Conservation (phyloP, 1,284 basidiomycete genomes). For the Rhizoctonia solani region DNA sequence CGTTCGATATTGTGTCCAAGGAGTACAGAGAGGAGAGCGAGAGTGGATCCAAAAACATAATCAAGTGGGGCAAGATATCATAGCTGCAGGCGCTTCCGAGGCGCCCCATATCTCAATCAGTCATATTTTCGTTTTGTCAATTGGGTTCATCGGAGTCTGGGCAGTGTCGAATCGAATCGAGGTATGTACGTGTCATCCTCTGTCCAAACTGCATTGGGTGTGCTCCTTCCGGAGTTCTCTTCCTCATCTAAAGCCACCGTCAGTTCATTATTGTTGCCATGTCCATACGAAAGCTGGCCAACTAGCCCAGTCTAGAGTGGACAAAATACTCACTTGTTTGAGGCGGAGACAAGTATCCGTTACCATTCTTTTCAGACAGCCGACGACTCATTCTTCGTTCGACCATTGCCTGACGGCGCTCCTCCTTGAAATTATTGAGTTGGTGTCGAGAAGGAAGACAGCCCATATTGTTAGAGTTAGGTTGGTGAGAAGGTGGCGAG, state of each 20-base stretch:
- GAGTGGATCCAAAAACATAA: too few relatives aligned
- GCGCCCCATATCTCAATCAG: too few relatives aligned
- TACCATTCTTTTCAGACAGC: conserved; percentile 2
- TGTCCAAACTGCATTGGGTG: conserved; percentile 2
- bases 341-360: conserved; percentile 16
- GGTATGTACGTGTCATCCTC: conserved; percentile 28
- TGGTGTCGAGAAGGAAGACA: conserved; percentile 27
- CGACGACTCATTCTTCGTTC: conserved; percentile 14
- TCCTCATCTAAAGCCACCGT: neutral
- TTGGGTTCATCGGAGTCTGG: conserved; percentile 12
- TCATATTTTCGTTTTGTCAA: too few relatives aligned
- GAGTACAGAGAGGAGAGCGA: too few relatives aligned
- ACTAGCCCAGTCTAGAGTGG: neutral
- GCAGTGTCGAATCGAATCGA: conserved; percentile 6
- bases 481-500: neutral
- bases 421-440: neutral
- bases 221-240: conserved; percentile 4
- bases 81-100: too few relatives aligned
- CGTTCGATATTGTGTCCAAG: too few relatives aligned
- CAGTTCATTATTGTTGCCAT: neutral
- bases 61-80: too few relatives aligned
- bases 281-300: neutral
- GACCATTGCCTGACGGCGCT: conserved; percentile 14
- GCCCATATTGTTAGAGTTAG: conserved; percentile 1
- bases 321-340: neutral